Evolutionary conservation across 148 eudicot species (phyloP).

Genomic region (Polygonum maritimum): DNA sequence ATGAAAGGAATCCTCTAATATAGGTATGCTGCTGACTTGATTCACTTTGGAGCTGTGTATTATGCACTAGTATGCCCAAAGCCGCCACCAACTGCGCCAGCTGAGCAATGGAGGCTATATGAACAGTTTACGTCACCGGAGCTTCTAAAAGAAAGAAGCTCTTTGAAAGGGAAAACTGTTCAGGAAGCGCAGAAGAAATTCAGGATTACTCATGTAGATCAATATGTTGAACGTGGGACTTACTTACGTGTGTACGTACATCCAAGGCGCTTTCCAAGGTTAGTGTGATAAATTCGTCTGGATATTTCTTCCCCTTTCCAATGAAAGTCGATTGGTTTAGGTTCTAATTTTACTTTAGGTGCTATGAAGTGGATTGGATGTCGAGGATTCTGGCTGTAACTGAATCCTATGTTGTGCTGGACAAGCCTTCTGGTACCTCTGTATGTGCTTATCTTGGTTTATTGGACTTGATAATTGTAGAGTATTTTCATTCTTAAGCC

Average conservation of each 20-base stretch:
- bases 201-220: conserved; percentile 49
- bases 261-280: conserved; percentile 98
- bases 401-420: conserved; percentile 76
- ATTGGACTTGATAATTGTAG: neutral
- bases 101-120: conserved; percentile 53
- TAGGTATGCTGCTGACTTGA: conserved; percentile 92
- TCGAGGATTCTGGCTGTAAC: conserved; percentile 77
- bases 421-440: conserved; percentile 96
- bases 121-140: conserved; percentile 64
- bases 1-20: conserved; percentile 4
- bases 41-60: conserved; percentile 86
- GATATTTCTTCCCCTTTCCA: neutral
- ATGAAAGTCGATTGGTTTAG: conserved; percentile 13
- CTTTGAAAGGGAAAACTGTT: conserved; percentile 78
- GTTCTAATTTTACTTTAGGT: conserved; percentile 31
- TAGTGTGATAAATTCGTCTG: conserved; percentile 6
- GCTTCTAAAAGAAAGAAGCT: conserved; percentile 45
- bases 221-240: conserved; percentile 78
- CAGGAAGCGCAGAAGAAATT: conserved; percentile 86
- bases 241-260: conserved; percentile 90
- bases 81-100: conserved; percentile 72
- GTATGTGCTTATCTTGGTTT: conserved; percentile 35
- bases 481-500: neutral
- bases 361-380: conserved; percentile 95
- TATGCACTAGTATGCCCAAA: conserved; percentile 83